phyloP scores from a whole-genome alignment of 352 stramenopile genomes.

The Globisporangium okanoganense region DNA sequence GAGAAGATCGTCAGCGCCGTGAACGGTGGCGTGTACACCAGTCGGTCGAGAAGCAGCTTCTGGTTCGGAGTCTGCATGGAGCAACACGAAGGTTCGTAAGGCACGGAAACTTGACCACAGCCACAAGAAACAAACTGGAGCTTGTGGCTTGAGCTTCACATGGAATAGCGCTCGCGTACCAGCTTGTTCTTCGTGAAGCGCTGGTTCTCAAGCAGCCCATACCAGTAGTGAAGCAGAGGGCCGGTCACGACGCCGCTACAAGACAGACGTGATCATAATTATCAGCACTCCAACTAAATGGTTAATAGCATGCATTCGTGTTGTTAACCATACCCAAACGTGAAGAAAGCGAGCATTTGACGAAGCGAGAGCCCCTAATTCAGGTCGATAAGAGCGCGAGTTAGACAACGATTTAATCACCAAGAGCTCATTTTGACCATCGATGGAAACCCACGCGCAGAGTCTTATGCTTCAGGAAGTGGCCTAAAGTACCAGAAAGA shows the following conservation, averaged over 20 bases:
- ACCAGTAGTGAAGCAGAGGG: slow-evolving; percentile 68
- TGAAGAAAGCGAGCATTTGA: slow-evolving; percentile 68
- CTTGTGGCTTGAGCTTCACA: background rate
- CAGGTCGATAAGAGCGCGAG: background rate
- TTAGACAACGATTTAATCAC: background rate
- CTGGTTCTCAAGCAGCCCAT: slow-evolving; percentile 62
- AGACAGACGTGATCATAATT: background rate
- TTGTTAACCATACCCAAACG: slow-evolving; percentile 43
- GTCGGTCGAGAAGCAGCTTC: slow-evolving; percentile 64
- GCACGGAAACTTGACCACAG: background rate
- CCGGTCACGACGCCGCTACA: slow-evolving; percentile 49
- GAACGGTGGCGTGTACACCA: slow-evolving; percentile 65
- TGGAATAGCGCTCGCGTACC: slow-evolving; percentile 20
- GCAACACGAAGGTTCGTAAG: background rate
- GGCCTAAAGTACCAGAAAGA: slow-evolving; percentile 23
- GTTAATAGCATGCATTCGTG: background rate
- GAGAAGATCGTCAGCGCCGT: slow-evolving; percentile 68
- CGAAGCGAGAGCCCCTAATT: slow-evolving; percentile 49
- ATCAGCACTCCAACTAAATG: background rate
- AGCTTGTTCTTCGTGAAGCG: slow-evolving; percentile 59
- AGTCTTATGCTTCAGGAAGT: slow-evolving; percentile 68
- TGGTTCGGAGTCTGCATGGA: slow-evolving; percentile 57
- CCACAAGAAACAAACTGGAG: background rate
- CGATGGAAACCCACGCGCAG: slow-evolving; percentile 29
- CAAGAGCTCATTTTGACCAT: background rate